Conservation (phyloP, 192 early-diverging fungal genomes). For the Fimicolochytrium jonesii region DNA sequence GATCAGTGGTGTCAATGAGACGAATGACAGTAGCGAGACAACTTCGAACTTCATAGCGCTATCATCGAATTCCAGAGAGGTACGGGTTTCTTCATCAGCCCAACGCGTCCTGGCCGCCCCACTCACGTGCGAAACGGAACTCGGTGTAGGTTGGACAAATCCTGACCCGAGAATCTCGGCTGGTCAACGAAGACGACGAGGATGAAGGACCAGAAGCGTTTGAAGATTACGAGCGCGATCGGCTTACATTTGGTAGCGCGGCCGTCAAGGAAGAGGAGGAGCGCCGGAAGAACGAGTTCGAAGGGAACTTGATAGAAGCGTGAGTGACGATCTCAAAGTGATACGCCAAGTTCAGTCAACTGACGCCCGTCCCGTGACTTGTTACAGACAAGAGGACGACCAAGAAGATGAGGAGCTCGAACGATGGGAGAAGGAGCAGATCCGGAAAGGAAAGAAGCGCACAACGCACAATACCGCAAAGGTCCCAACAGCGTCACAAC, state of each 20-base stretch:
- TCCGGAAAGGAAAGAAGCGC: conserved; percentile 18
- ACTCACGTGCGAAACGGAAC: too few species aligned
- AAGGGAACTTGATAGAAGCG: conserved; percentile 20
- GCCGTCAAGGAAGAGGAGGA: conserved; percentile 30
- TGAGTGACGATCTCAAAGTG: conserved; percentile 6
- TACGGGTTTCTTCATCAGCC: too few species aligned
- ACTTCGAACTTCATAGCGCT: conserved; percentile 12
- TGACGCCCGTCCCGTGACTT: not conserved
- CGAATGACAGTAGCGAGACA: not conserved
- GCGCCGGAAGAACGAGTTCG: conserved; percentile 23
- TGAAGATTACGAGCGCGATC: conserved; percentile 40
- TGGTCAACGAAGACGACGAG: conserved; percentile 35
- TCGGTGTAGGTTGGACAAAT: conserved; percentile 8
- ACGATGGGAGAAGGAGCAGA: conserved; percentile 33
- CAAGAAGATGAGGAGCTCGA: conserved; percentile 35
- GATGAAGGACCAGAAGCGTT: conserved; percentile 37
- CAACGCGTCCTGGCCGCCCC: too few species aligned
- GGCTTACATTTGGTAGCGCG: conserved; percentile 28
- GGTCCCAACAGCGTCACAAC: not conserved
- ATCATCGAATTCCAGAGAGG: not conserved
- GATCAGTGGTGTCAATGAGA: conserved; percentile 9
- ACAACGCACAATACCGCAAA: not conserved
- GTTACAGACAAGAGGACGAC: conserved; percentile 22
- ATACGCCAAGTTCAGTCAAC: not conserved
- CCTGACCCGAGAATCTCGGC: conserved; percentile 19